Percentiles rank a stretch among this genome's conserved stretches.
These are phyloP conservation scores for Lepidium aucheri DNA, from an alignment of 345 rosid species.

Conservation along the genomic window DNA sequence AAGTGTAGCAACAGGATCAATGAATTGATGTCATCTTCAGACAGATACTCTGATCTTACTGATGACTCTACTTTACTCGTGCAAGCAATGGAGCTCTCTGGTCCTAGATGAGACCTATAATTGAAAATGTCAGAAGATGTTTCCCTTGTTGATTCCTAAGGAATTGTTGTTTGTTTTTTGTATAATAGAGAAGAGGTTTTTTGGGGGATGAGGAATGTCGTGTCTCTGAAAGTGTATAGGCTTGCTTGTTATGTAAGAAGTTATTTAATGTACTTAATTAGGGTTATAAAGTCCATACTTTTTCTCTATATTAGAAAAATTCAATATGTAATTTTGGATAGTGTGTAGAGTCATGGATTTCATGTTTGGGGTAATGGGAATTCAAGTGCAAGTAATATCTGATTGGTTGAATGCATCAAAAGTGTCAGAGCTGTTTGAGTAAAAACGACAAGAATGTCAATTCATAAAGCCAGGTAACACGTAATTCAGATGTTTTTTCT, in stretches of 20 bases:
- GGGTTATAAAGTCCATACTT: neutral
- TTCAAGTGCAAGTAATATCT: no score
- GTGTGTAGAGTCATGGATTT: neutral
- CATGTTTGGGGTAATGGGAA: no score
- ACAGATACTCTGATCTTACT: constrained; percentile 89
- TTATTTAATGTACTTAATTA: constrained; percentile 8
- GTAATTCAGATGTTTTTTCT: neutral
- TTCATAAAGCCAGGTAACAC: neutral
- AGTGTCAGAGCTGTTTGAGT: no score
- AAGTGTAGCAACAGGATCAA: constrained; percentile 43
- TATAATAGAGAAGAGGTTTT: constrained; percentile 12
- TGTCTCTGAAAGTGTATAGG: constrained; percentile 20
- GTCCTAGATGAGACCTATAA: constrained; percentile 61
- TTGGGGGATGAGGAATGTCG: neutral
- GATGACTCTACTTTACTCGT: constrained; percentile 86
- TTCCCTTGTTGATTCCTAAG: neutral
- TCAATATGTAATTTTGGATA: neutral
- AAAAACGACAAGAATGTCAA: no score
- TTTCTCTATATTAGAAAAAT: neutral
- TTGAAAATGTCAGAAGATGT: neutral
- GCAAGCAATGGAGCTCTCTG: constrained; percentile 99
- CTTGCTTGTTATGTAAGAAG: constrained; percentile 12
- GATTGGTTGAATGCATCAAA: neutral
- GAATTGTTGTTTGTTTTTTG: neutral
- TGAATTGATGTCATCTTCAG: constrained; percentile 70